Evolutionary conservation across 768 basidiomycete genomes (phyloP).

Genomic region (Lactarius akahatsu): DNA sequence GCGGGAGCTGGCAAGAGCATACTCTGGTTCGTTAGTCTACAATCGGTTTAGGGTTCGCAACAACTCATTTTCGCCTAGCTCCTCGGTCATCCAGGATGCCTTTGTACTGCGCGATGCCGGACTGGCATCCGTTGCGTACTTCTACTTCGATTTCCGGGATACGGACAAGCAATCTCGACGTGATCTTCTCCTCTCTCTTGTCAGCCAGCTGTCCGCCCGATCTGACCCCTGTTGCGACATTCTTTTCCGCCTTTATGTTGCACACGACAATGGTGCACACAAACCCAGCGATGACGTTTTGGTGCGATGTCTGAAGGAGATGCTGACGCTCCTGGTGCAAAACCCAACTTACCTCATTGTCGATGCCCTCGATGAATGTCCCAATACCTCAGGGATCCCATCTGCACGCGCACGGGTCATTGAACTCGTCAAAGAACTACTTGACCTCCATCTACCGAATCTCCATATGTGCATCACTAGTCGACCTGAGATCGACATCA

Average conservation of each 20-base stretch:
- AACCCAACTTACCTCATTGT: background rate
- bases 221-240: too few species aligned
- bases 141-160: background rate
- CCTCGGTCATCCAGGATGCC: background rate
- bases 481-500: background rate
- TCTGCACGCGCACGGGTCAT: background rate
- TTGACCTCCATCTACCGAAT: background rate
- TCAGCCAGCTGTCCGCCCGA: too few species aligned
- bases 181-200: too few species aligned
- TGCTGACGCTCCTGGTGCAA: background rate
- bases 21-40: background rate
- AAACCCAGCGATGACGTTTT: background rate
- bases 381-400: background rate
- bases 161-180: background rate
- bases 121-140: background rate
- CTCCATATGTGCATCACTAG: background rate
- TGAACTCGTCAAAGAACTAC: background rate
- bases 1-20: conserved; percentile 1
- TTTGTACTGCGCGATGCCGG: background rate
- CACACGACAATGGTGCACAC: too few species aligned
- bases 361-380: background rate
- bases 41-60: background rate
- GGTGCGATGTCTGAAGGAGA: background rate
- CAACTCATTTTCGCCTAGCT: background rate
- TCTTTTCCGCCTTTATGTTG: too few species aligned